Conservation (phyloP, 495 filamentous ascomycete genomes). For the Aspergillus olivimuriae region DNA sequence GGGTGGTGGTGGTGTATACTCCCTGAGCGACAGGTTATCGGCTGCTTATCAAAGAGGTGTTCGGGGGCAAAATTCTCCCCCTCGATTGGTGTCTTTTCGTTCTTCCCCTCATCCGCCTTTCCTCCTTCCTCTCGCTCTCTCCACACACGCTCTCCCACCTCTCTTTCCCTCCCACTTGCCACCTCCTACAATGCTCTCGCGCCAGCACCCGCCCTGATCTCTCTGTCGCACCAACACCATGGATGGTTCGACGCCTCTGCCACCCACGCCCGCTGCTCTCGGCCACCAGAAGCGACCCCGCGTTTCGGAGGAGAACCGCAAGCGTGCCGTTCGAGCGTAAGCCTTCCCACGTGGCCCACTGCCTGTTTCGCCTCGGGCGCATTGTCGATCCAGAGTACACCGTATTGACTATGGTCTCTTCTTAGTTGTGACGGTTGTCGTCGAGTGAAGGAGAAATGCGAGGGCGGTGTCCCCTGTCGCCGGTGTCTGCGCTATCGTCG, state of each 20-base stretch:
- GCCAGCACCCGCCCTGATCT: conserved; percentile 15
- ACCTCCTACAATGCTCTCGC: conserved; percentile 13
- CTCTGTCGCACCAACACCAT: conserved; percentile 11
- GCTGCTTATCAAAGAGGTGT: no score
- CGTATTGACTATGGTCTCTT: neutral
- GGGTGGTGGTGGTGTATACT: no score
- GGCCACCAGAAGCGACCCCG: conserved; percentile 41
- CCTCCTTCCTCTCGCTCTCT: neutral
- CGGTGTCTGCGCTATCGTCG: conserved; percentile 42
- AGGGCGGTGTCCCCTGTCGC: conserved; percentile 46
- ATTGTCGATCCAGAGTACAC: no score
- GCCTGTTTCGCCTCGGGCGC: no score
- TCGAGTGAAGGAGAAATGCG: conserved; percentile 47
- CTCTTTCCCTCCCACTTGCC: neutral
- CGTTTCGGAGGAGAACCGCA: conserved; percentile 44
- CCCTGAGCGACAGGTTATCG: no score
- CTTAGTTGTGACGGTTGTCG: conserved; percentile 42
- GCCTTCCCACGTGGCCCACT: conserved; percentile 8
- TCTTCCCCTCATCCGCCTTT: neutral
- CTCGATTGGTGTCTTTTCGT: no score
- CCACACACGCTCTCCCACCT: neutral
- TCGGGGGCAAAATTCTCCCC: no score
- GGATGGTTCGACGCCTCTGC: conserved; percentile 17
- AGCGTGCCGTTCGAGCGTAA: conserved; percentile 44
- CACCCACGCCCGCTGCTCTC: conserved; percentile 19